A percentile compares a stretch with the other conserved stretches of the same genome.
Evolutionary conservation across 805 yeast species (phyloP).

Genomic region (Metschnikowia corniflorae): DNA sequence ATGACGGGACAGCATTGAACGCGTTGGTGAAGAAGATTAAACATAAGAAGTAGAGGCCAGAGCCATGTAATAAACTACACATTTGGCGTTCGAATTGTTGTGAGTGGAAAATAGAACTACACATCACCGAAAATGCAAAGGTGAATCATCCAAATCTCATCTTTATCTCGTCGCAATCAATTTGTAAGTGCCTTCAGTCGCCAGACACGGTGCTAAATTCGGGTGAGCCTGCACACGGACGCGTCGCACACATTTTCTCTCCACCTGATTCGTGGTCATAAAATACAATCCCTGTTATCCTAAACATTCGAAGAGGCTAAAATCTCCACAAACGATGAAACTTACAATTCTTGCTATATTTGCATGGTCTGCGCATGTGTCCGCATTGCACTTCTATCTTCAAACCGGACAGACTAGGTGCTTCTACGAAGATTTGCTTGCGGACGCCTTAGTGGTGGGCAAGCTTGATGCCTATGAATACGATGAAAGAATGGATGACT

Average conservation of each 20-base stretch:
- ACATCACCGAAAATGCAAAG: too few relatives aligned
- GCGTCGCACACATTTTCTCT: slow-evolving; percentile 4
- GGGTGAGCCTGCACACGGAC: slow-evolving; percentile 8
- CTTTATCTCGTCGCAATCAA: too few relatives aligned
- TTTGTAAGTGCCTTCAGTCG: background rate
- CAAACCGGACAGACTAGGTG: slow-evolving; percentile 75
- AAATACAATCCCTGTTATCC: too few relatives aligned
- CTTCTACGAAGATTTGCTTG: slow-evolving; percentile 76
- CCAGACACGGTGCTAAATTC: background rate
- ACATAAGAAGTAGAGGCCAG: slow-evolving; percentile 27
- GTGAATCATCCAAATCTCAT: too few relatives aligned
- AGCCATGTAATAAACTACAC: too few relatives aligned
- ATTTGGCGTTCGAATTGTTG: too few relatives aligned
- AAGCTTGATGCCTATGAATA: slow-evolving; percentile 64
- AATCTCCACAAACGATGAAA: slow-evolving; percentile 1
- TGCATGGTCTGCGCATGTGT: slow-evolving; percentile 12
- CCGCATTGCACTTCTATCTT: slow-evolving; percentile 73
- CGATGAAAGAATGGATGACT: slow-evolving; percentile 44
- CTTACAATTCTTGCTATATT: slow-evolving; percentile 6
- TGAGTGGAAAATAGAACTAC: too few relatives aligned
- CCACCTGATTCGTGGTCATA: slow-evolving; percentile 1
- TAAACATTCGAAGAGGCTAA: background rate
- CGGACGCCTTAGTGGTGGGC: slow-evolving; percentile 78
- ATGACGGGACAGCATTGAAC: slow-evolving; percentile 8
- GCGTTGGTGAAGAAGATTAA: slow-evolving; percentile 51